Evolutionary conservation across 768 basidiomycete genomes (phyloP).

Genomic region (Steccherinum ochraceum): DNA sequence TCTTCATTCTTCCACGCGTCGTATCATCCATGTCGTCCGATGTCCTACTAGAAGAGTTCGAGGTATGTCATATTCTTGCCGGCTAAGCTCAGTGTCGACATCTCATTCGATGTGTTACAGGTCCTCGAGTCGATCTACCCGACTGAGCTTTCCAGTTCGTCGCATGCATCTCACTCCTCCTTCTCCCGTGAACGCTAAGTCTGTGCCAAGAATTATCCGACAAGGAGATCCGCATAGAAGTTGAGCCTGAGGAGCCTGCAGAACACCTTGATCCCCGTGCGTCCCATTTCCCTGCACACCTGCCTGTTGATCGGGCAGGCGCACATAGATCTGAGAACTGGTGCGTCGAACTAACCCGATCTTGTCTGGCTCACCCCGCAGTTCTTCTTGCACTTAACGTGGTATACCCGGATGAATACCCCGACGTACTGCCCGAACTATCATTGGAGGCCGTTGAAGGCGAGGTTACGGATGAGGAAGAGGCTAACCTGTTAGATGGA

Average conservation of each 20-base stretch:
- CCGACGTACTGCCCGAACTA: conserved; percentile 74
- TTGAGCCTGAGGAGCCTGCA: conserved; percentile 77
- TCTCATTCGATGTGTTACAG: too few species aligned
- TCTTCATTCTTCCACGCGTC: too few species aligned
- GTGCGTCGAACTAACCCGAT: conserved; percentile 7
- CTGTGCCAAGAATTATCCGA: conserved; percentile 75
- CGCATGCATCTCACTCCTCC: conserved; percentile 9
- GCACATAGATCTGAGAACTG: not conserved
- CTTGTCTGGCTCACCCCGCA: conserved; percentile 30
- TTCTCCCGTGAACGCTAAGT: conserved; percentile 34
- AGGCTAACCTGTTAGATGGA: conserved; percentile 46
- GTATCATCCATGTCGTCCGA: conserved; percentile 63
- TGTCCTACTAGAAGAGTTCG: conserved; percentile 80
- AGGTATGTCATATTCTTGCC: conserved; percentile 43
- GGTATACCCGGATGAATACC: conserved; percentile 77
- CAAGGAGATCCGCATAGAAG: conserved; percentile 72
- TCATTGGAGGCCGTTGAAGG: conserved; percentile 55
- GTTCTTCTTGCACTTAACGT: conserved; percentile 72
- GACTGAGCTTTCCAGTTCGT: conserved; percentile 87
- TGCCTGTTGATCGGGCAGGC: too few species aligned
- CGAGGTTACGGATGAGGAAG: conserved; percentile 54
- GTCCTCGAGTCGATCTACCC: conserved; percentile 96
- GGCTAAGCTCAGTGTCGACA: conserved; percentile 7
- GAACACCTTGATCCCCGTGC: conserved; percentile 56
- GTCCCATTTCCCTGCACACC: conserved; percentile 23